Conservation (phyloP, 495 filamentous ascomycete genomes). For the Penicillium salamii region DNA sequence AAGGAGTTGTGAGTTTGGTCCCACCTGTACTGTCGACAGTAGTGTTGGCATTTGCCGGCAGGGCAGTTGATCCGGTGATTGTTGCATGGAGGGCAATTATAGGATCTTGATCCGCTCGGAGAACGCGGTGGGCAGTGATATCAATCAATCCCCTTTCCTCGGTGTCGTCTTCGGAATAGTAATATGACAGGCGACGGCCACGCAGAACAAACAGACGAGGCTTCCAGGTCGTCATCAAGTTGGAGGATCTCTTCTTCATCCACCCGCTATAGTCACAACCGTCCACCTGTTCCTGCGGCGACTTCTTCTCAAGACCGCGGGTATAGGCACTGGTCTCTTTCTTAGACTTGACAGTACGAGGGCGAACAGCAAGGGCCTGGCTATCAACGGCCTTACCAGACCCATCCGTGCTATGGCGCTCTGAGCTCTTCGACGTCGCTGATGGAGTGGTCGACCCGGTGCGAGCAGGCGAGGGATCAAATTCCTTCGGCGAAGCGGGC, state of each 20-base stretch:
- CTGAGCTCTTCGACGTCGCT: conserved; percentile 71
- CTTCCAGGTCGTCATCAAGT: conserved; percentile 96
- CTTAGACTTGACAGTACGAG: conserved; percentile 65
- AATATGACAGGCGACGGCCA: conserved; percentile 89
- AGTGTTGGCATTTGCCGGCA: conserved; percentile 59
- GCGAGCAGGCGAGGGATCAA: conserved; percentile 65
- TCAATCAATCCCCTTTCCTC: conserved; percentile 96
- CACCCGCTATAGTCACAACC: conserved; percentile 93
- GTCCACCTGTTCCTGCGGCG: conserved; percentile 78
- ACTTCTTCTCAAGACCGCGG: conserved; percentile 78
- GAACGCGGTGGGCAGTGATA: conserved; percentile 92
- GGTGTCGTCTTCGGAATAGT: conserved; percentile 87
- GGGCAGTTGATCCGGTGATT: conserved; percentile 78
- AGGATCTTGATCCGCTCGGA: conserved; percentile 89
- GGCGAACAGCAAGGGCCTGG: conserved; percentile 44
- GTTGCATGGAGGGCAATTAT: conserved; percentile 88
- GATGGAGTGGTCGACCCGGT: conserved; percentile 88
- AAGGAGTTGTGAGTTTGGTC: conserved; percentile 18
- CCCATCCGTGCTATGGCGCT: conserved; percentile 62
- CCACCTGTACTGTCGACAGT: conserved; percentile 43
- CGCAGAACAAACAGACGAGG: conserved; percentile 89
- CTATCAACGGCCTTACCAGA: conserved; percentile 64
- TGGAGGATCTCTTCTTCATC: conserved; percentile 99
- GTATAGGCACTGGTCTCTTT: conserved; percentile 93
- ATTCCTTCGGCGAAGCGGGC: conserved; percentile 62